Evolutionary conservation across 495 filamentous ascomycete genomes (phyloP).

Genomic region (Annulohypoxylon nitens): DNA sequence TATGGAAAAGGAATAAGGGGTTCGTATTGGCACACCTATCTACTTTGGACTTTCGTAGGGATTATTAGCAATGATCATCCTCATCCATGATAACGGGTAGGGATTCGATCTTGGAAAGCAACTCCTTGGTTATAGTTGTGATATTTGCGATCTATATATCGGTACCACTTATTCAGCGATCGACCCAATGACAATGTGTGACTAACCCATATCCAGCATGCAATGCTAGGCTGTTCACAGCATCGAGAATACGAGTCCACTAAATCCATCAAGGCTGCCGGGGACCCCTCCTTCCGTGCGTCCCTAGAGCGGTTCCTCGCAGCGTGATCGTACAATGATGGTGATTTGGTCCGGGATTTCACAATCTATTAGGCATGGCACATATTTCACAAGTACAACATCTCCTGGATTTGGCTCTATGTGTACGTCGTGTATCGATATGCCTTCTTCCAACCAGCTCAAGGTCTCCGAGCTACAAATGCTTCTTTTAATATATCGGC

Average conservation of each 20-base stretch:
- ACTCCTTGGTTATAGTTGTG: not conserved
- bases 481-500: too few relatives aligned
- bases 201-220: not conserved
- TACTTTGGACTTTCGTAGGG: not conserved
- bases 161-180: constrained; percentile 26
- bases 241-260: not conserved
- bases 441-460: not conserved
- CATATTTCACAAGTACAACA: not conserved
- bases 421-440: not conserved
- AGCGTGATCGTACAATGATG: not conserved
- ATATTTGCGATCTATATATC: constrained; percentile 25
- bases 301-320: not conserved
- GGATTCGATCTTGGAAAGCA: not conserved
- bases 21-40: not conserved
- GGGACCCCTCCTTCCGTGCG: constrained; percentile 3
- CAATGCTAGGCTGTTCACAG: not conserved
- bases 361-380: not conserved
- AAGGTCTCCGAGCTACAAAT: not conserved
- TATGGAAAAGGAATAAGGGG: not conserved
- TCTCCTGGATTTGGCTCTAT: not conserved
- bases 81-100: not conserved
- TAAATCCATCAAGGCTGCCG: not conserved
- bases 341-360: not conserved
- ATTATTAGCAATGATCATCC: not conserved
- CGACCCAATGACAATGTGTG: constrained; percentile 14